phyloP scores from a whole-genome alignment of 305 asterid genomes.

The Coffea humblotiana region DNA sequence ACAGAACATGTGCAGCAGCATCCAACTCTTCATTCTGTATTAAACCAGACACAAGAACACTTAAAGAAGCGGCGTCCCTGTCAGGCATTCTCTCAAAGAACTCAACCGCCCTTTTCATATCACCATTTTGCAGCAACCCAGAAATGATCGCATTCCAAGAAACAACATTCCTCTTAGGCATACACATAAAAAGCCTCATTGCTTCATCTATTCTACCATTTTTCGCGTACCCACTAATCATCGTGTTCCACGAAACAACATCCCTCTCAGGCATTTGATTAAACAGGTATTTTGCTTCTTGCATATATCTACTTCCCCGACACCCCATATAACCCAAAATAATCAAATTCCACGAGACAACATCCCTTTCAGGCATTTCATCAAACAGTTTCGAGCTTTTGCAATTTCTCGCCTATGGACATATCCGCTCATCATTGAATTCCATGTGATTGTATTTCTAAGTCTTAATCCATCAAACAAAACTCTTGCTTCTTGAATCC shows the following conservation, averaged over 20 bases:
- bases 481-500: constrained; percentile 58
- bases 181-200: constrained; percentile 41
- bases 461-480: constrained; percentile 43
- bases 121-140: constrained; percentile 64
- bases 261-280: constrained; percentile 66
- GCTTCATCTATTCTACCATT: constrained; percentile 66
- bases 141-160: constrained; percentile 79
- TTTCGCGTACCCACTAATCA: constrained; percentile 84
- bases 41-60: constrained; percentile 69
- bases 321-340: constrained; percentile 62
- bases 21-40: constrained; percentile 55
- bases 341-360: constrained; percentile 81
- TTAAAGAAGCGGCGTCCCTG: constrained; percentile 64
- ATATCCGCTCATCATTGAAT: constrained; percentile 73
- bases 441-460: constrained; percentile 77
- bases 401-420: constrained; percentile 52
- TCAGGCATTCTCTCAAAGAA: constrained; percentile 63
- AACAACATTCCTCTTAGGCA: constrained; percentile 68
- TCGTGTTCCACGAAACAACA: constrained; percentile 72
- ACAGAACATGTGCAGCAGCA: constrained; percentile 57
- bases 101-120: constrained; percentile 51
- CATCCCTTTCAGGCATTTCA: constrained; percentile 61
- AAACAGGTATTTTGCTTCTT: constrained; percentile 60
- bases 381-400: constrained; percentile 68
- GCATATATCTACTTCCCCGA: constrained; percentile 42